A percentile compares a stretch with the other conserved stretches of the same genome.
These are phyloP conservation scores for Evansstolkia leycettana DNA, from an alignment of 495 filamentous ascomycete genomes.

Conservation along the genomic window DNA sequence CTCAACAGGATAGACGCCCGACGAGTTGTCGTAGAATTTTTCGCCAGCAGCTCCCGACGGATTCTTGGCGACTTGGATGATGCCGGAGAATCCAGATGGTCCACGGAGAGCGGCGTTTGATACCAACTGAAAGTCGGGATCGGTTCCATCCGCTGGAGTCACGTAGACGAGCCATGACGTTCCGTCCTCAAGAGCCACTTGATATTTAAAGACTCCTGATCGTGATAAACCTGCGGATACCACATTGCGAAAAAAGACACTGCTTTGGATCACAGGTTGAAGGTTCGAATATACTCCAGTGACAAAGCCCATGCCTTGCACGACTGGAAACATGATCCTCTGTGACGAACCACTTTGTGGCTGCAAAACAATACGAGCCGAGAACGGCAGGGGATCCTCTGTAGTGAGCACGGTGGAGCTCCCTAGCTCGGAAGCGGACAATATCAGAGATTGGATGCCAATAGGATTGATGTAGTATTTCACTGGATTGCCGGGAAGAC, in stretches of 20 bases:
- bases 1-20: slow-evolving; percentile 58
- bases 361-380: slow-evolving; percentile 56
- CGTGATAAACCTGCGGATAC: slow-evolving; percentile 43
- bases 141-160: slow-evolving; percentile 33
- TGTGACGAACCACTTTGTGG: slow-evolving; percentile 37
- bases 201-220: slow-evolving; percentile 66
- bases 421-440: slow-evolving; percentile 67
- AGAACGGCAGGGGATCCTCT: slow-evolving; percentile 54
- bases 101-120: slow-evolving; percentile 38
- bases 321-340: slow-evolving; percentile 62
- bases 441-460: slow-evolving; percentile 65
- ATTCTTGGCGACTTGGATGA: slow-evolving; percentile 72
- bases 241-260: slow-evolving; percentile 58
- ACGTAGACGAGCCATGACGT: slow-evolving; percentile 74
- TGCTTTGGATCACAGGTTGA: slow-evolving; percentile 60
- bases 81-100: slow-evolving; percentile 46
- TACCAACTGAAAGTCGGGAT: slow-evolving; percentile 35
- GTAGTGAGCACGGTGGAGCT: slow-evolving; percentile 45
- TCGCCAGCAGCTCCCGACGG: slow-evolving; percentile 48
- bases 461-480: slow-evolving; percentile 72
- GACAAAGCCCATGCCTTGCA: slow-evolving; percentile 84
- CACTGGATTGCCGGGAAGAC: slow-evolving; percentile 43
- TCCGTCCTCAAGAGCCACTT: slow-evolving; percentile 55
- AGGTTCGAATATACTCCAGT: slow-evolving; percentile 64
- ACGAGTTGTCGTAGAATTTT: slow-evolving; percentile 56